Conservation (phyloP, 129 eudicot species). For the Cynara cardunculus region DNA sequence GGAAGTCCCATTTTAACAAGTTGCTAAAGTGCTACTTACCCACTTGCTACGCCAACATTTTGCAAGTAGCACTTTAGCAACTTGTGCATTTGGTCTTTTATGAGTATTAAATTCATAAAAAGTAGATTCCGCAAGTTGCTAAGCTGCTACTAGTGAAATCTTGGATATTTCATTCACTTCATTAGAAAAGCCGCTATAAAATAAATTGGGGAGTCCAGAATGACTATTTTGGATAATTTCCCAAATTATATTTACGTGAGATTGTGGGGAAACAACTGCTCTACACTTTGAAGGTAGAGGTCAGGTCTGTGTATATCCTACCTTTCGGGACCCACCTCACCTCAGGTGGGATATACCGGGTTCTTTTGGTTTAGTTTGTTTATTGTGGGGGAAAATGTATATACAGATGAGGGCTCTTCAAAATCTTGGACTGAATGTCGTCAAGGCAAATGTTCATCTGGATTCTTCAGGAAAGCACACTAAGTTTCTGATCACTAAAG, state of each 20-base stretch:
- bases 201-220: neutral
- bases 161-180: neutral
- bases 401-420: conserved; percentile 80
- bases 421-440: conserved; percentile 89
- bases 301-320: neutral
- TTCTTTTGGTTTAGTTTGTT: neutral
- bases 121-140: neutral
- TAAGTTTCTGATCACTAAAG: conserved; percentile 75
- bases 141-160: neutral
- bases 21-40: neutral
- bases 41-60: neutral
- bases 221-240: neutral
- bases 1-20: neutral
- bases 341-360: neutral
- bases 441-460: conserved; percentile 86
- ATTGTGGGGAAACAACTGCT: neutral
- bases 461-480: conserved; percentile 96
- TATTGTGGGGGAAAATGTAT: conserved; percentile 25
- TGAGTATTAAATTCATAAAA: too few relatives aligned
- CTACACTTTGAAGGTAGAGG: neutral
- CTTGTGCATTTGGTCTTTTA: neutral
- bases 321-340: neutral
- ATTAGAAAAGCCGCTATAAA: neutral
- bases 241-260: neutral
- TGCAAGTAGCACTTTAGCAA: neutral